Evolutionary conservation across 176 grass and related monocot genomes (phyloP).

Genomic region (Rhynchospora tenuis): DNA sequence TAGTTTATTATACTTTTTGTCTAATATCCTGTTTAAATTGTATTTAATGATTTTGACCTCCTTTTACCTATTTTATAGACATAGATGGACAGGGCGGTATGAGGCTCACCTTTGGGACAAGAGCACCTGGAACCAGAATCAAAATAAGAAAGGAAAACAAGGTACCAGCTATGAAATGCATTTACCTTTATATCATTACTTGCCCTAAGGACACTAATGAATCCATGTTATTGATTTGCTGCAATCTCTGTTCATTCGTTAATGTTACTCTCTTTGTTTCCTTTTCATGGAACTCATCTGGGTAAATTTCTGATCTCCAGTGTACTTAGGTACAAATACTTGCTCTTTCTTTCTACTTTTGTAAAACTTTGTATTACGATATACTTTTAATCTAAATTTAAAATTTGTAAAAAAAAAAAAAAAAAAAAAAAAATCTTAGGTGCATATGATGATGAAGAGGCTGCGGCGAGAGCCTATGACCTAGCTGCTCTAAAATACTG

Average conservation of each 20-base stretch:
- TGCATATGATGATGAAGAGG: constrained; percentile 99
- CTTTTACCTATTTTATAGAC: constrained; percentile 42
- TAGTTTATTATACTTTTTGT: background rate
- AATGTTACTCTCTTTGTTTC: constrained; percentile 43
- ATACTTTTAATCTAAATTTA: background rate
- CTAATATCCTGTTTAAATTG: background rate
- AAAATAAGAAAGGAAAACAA: constrained; percentile 99
- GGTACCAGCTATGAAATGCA: constrained; percentile 53
- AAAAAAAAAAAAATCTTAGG: constrained; percentile 34
- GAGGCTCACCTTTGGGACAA: constrained; percentile 99
- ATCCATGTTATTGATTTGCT: constrained; percentile 9
- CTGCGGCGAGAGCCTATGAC: constrained; percentile 99
- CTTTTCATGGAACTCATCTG: constrained; percentile 53
- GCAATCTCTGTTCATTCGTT: background rate
- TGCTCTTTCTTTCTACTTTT: background rate
- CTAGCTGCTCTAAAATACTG: constrained; percentile 98
- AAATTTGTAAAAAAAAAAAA: background rate
- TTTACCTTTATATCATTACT: background rate
- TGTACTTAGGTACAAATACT: constrained; percentile 79
- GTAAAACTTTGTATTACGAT: background rate
- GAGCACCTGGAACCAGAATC: constrained; percentile 99
- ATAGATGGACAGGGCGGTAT: constrained; percentile 97
- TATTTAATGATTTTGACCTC: constrained; percentile 20
- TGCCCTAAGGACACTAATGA: background rate
- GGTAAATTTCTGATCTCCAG: constrained; percentile 39